These are phyloP conservation scores for Linnemannia zychae DNA, from an alignment of 192 early-diverging fungal species.

Conservation along the genomic window DNA sequence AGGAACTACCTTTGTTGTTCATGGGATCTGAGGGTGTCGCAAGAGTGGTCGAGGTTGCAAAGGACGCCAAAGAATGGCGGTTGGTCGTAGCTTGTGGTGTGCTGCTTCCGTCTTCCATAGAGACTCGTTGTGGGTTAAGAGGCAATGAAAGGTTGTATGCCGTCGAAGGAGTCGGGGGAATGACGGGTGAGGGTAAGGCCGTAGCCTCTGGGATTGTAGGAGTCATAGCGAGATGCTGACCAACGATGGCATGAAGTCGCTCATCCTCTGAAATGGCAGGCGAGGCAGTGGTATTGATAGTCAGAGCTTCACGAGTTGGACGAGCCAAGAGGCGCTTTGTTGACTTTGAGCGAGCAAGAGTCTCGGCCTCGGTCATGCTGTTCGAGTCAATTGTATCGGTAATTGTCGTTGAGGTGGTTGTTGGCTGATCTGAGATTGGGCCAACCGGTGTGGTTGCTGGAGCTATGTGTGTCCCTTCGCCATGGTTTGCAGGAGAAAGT, in stretches of 20 bases:
- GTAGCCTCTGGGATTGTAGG: constrained; percentile 18
- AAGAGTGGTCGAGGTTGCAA: constrained; percentile 1
- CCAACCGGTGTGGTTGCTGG: background rate
- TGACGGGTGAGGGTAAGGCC: background rate
- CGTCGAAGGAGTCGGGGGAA: background rate
- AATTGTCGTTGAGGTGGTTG: background rate
- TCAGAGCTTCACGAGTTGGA: background rate
- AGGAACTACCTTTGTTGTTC: background rate
- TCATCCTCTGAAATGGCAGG: constrained; percentile 4
- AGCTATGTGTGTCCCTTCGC: background rate
- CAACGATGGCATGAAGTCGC: constrained; percentile 31
- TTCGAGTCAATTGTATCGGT: background rate
- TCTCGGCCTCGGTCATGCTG: background rate
- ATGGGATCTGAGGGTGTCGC: background rate
- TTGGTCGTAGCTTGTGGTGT: background rate
- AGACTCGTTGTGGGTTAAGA: background rate
- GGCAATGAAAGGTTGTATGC: background rate
- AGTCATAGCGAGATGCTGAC: constrained; percentile 26
- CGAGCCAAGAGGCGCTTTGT: constrained; percentile 11
- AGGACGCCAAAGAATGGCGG: background rate
- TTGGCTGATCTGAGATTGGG: background rate
- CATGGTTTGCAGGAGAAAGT: background rate
- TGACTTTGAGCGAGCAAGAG: constrained; percentile 16
- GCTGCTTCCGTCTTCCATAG: background rate
- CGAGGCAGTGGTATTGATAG: constrained; percentile 8